Evolutionary conservation across 176 grass and related monocot species (phyloP).

Genomic region (Oryza australiensis): DNA sequence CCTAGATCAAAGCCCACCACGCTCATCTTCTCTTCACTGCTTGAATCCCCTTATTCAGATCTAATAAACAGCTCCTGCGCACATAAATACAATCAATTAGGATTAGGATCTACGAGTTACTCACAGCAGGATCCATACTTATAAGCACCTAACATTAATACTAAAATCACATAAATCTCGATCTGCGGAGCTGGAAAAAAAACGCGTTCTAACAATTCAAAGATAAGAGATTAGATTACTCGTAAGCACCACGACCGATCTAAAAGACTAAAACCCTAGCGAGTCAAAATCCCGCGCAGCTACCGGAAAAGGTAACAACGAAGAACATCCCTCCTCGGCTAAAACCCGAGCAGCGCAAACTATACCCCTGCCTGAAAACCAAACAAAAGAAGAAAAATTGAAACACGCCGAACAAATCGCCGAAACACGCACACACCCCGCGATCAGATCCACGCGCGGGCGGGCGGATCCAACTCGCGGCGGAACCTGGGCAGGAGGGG

Average conservation of each 20-base stretch:
- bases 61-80: conserved; percentile 22
- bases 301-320: not conserved
- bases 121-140: not conserved
- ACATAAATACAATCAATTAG: not conserved
- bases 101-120: conserved; percentile 47
- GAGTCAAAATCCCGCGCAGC: not conserved
- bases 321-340: not conserved
- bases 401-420: not conserved
- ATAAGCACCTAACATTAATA: not conserved
- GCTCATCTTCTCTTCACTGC: conserved; percentile 54
- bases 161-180: not conserved
- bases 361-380: not conserved
- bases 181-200: not conserved
- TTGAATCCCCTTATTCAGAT: conserved; percentile 19
- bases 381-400: not conserved
- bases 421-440: not conserved
- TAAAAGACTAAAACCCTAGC: conserved; percentile 38
- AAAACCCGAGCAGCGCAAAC: not conserved
- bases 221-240: too few relatives aligned
- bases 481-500: not conserved
- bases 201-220: not conserved
- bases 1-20: conserved; percentile 93
- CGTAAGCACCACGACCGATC: conserved; percentile 29
- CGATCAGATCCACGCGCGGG: conserved; percentile 19
- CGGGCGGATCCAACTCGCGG: not conserved